Conservation (phyloP, 257 asterid genomes). For the Thymus mandschuricus region DNA sequence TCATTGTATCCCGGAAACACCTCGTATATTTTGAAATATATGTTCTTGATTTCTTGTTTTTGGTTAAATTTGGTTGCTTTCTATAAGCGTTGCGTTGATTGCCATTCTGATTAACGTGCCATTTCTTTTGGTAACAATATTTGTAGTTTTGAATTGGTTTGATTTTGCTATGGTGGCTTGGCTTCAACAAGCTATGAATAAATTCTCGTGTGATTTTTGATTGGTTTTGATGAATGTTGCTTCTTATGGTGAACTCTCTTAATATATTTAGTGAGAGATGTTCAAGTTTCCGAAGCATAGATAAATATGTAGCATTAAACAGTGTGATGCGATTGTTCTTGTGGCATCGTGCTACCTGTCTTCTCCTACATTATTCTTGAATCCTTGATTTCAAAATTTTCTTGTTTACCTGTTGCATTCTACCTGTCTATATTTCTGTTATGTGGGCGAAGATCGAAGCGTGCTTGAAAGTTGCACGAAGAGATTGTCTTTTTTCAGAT, state of each 20-base stretch:
- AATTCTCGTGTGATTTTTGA: no score
- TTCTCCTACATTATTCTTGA: slow-evolving; percentile 29
- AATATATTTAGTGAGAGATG: slow-evolving; percentile 21
- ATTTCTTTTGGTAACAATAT: not conserved
- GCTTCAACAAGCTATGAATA: slow-evolving; percentile 25
- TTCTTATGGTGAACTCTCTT: slow-evolving; percentile 40
- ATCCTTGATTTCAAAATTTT: no score
- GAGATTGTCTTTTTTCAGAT: no score
- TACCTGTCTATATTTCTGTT: no score
- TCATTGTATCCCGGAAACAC: slow-evolving; percentile 82
- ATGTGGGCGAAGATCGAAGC: no score
- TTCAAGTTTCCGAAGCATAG: slow-evolving; percentile 52
- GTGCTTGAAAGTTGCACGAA: no score
- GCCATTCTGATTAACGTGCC: slow-evolving; percentile 42
- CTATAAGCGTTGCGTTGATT: slow-evolving; percentile 44
- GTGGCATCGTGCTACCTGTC: slow-evolving; percentile 43
- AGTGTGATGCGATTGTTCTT: slow-evolving; percentile 25
- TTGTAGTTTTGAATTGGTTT: not conserved
- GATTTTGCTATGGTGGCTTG: slow-evolving; percentile 6
- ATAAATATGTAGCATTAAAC: slow-evolving; percentile 36
- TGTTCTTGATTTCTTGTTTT: not conserved
- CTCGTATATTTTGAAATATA: slow-evolving; percentile 39
- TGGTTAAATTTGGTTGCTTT: slow-evolving; percentile 2
- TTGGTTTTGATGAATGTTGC: slow-evolving; percentile 30
- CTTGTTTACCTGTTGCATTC: no score